phyloP scores from a whole-genome alignment of 1,139 yeast genomes.

The Groenewaldozyma sp. region DNA sequence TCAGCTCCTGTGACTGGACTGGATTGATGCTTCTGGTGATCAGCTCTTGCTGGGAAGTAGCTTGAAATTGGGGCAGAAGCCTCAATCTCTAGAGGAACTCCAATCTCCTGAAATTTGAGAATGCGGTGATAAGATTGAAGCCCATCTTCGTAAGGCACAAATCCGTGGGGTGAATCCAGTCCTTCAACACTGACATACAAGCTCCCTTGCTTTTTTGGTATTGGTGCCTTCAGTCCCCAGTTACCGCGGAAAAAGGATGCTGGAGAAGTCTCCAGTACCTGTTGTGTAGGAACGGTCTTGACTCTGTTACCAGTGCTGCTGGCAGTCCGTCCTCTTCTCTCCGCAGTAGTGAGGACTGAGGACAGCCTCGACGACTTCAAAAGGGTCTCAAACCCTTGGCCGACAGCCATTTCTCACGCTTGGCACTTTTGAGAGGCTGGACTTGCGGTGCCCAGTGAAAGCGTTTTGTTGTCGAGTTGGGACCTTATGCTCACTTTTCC shows the following conservation, averaged over 20 bases:
- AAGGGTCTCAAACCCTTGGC: not conserved
- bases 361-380: not conserved
- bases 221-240: slow-evolving; percentile 54
- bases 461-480: too few relatives aligned
- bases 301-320: not conserved
- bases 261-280: slow-evolving; percentile 49
- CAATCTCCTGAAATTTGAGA: slow-evolving; percentile 1
- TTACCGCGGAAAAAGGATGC: slow-evolving; percentile 47
- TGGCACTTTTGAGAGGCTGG: too few relatives aligned
- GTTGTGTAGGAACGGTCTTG: slow-evolving; percentile 40
- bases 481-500: too few relatives aligned
- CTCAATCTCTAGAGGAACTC: slow-evolving; percentile 1
- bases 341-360: not conserved
- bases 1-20: not conserved
- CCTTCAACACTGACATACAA: slow-evolving; percentile 1
- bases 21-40: too few relatives aligned
- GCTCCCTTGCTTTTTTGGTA: slow-evolving; percentile 40
- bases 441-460: too few relatives aligned
- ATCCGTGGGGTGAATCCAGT: not conserved
- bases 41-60: not conserved
- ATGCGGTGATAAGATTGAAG: not conserved
- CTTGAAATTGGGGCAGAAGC: slow-evolving; percentile 1
- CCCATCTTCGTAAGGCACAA: slow-evolving; percentile 1
- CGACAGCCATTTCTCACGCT: too few relatives aligned
- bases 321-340: too few relatives aligned